These are phyloP conservation scores for Mucor lusitanicus DNA, from an alignment of 371 early-diverging fungal species.

Conservation along the genomic window DNA sequence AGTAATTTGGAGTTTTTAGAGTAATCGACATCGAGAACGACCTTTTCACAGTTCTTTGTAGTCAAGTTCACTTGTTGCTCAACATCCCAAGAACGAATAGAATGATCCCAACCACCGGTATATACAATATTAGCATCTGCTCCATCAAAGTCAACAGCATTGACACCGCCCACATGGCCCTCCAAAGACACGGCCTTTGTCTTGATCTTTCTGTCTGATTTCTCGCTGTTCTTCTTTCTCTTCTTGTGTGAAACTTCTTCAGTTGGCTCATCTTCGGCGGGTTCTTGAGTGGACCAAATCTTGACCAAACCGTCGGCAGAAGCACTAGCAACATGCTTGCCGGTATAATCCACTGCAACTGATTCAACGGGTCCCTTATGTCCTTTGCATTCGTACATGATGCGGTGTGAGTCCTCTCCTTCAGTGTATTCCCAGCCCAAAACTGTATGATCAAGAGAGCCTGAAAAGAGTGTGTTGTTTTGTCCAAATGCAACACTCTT, in stretches of 20 bases:
- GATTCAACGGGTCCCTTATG: slow-evolving; percentile 74
- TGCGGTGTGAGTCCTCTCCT: slow-evolving; percentile 18
- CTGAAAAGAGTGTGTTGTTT: slow-evolving; percentile 39
- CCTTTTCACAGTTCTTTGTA: slow-evolving; percentile 91
- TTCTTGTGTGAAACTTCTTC: slow-evolving; percentile 50
- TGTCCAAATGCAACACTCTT: slow-evolving; percentile 58
- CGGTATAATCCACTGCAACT: slow-evolving; percentile 45
- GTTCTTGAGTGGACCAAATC: slow-evolving; percentile 71
- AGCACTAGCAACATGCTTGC: slow-evolving; percentile 75
- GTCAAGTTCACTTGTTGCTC: slow-evolving; percentile 69
- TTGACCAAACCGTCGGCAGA: slow-evolving; percentile 80
- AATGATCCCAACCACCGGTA: slow-evolving; percentile 93
- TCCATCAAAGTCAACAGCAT: slow-evolving; percentile 69
- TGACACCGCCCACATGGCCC: slow-evolving; percentile 87
- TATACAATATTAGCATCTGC: slow-evolving; percentile 61
- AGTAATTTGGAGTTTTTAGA: slow-evolving; percentile 69
- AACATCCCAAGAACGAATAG: slow-evolving; percentile 89
- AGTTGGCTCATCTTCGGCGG: slow-evolving; percentile 54
- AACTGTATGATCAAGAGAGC: slow-evolving; percentile 50
- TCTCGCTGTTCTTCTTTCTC: slow-evolving; percentile 55
- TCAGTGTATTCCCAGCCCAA: slow-evolving; percentile 49
- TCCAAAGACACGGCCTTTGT: slow-evolving; percentile 49
- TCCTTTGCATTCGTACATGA: slow-evolving; percentile 76
- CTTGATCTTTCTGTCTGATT: slow-evolving; percentile 53
- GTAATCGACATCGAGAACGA: slow-evolving; percentile 75